A percentile compares a stretch with the other conserved stretches of the same genome.
phyloP scores from a whole-genome alignment of 306 rosid species.

The Gynostemma pentaphyllum region DNA sequence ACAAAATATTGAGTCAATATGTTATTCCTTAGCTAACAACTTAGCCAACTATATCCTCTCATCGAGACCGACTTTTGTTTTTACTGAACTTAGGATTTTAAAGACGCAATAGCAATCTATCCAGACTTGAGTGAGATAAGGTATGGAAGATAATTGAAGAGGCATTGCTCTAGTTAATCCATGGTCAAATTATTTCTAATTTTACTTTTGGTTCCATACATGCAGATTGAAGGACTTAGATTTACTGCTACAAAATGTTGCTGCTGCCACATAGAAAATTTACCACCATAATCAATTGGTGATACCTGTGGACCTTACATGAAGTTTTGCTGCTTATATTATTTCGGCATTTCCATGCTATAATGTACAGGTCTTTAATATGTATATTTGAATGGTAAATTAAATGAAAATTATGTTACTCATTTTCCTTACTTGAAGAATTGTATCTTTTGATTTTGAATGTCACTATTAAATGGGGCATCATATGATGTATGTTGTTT shows the following conservation, averaged over 20 bases:
- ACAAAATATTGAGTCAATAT: not conserved
- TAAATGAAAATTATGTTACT: not conserved
- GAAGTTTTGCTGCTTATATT: not conserved
- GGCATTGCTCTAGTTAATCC: conserved; percentile 6
- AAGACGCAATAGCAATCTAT: conserved; percentile 67
- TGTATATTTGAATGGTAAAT: conserved; percentile 3
- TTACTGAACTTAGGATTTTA: conserved; percentile 46
- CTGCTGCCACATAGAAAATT: conserved; percentile 39
- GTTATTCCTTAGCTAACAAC: not conserved
- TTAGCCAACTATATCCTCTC: conserved; percentile 6
- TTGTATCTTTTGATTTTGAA: not conserved
- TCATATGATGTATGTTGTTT: not conserved
- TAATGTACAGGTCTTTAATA: not conserved
- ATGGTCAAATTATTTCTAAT: not conserved
- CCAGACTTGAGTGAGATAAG: conserved; percentile 71
- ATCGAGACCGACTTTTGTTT: conserved; percentile 9
- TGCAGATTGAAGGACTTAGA: conserved; percentile 80
- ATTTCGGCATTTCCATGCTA: not conserved
- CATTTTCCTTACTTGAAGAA: not conserved
- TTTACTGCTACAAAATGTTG: conserved; percentile 40
- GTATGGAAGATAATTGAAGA: conserved; percentile 31
- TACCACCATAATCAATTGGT: not conserved
- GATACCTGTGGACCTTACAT: not conserved
- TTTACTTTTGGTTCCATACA: conserved; percentile 1
- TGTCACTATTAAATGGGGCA: not conserved